Evolutionary conservation across 345 rosid genomes (phyloP).

Genomic region (Raphanus raphanistrum): DNA sequence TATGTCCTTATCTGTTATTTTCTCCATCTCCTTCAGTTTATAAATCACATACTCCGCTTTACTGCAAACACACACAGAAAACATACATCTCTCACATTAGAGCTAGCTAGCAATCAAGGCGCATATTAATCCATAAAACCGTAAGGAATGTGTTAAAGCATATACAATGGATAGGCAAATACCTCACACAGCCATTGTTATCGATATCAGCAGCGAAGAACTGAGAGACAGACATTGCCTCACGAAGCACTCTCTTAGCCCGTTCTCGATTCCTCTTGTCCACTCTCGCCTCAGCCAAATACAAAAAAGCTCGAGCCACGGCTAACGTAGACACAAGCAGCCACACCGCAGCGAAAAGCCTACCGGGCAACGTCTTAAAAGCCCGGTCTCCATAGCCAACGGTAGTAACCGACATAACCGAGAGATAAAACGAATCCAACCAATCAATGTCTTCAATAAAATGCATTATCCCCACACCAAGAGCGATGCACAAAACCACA

Average conservation of each 20-base stretch:
- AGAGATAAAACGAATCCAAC: conserved; percentile 88
- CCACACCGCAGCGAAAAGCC: conserved; percentile 87
- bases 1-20: conserved; percentile 74
- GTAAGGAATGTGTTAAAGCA: not conserved
- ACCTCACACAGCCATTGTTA: conserved; percentile 94
- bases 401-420: conserved; percentile 96
- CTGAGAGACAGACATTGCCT: conserved; percentile 83
- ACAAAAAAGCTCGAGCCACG: conserved; percentile 83
- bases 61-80: conserved; percentile 35
- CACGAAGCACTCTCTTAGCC: conserved; percentile 88
- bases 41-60: conserved; percentile 83
- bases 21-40: conserved; percentile 90
- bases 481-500: conserved; percentile 84
- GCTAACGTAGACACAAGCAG: conserved; percentile 88
- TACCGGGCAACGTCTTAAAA: conserved; percentile 65
- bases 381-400: conserved; percentile 94
- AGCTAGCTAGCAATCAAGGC: conserved; percentile 2
- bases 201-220: conserved; percentile 96
- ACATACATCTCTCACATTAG: not conserved
- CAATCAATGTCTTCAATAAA: conserved; percentile 76
- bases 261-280: conserved; percentile 84
- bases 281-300: conserved; percentile 88
- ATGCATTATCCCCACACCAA: conserved; percentile 83
- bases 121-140: too few relatives aligned
- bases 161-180: not conserved